These are phyloP conservation scores for Simmondsia chinensis DNA, from an alignment of 148 eudicot species.

Conservation along the genomic window DNA sequence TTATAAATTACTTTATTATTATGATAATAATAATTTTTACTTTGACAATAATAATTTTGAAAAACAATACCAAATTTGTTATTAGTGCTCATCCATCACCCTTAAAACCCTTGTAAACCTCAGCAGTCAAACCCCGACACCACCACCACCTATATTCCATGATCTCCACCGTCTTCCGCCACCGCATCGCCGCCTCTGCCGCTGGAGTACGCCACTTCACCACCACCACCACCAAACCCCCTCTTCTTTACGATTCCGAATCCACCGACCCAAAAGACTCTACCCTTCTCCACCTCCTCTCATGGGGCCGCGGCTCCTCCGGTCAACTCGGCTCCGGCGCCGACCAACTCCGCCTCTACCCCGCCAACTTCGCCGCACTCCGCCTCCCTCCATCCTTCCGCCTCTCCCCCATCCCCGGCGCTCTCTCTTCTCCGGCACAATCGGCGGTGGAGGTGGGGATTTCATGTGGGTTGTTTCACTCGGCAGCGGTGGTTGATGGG, in stretches of 20 bases:
- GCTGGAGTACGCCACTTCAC: constrained; percentile 5
- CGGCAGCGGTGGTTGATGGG: constrained; percentile 54
- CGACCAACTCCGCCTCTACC: constrained; percentile 54
- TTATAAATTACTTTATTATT: too few relatives aligned
- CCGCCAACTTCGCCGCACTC: constrained; percentile 43
- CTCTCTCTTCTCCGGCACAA: constrained; percentile 5
- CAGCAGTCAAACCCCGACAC: neutral
- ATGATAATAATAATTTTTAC: too few relatives aligned
- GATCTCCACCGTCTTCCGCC: constrained; percentile 9
- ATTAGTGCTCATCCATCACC: too few relatives aligned
- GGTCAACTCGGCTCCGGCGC: constrained; percentile 75
- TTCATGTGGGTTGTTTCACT: constrained; percentile 82
- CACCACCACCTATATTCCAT: neutral
- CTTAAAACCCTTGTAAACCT: constrained; percentile 7
- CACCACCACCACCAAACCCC: constrained; percentile 18
- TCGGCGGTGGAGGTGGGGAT: constrained; percentile 39
- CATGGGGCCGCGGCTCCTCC: constrained; percentile 89
- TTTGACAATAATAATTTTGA: too few relatives aligned
- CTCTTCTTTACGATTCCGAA: constrained; percentile 20
- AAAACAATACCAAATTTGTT: too few relatives aligned
- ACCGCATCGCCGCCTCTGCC: constrained; percentile 12
- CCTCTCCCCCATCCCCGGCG: constrained; percentile 40
- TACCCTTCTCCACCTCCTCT: constrained; percentile 39
- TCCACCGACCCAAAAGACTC: constrained; percentile 4
- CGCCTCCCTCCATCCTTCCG: constrained; percentile 35